phyloP scores from a whole-genome alignment of 1,284 basidiomycete genomes.

The Moniliophthora roreri region DNA sequence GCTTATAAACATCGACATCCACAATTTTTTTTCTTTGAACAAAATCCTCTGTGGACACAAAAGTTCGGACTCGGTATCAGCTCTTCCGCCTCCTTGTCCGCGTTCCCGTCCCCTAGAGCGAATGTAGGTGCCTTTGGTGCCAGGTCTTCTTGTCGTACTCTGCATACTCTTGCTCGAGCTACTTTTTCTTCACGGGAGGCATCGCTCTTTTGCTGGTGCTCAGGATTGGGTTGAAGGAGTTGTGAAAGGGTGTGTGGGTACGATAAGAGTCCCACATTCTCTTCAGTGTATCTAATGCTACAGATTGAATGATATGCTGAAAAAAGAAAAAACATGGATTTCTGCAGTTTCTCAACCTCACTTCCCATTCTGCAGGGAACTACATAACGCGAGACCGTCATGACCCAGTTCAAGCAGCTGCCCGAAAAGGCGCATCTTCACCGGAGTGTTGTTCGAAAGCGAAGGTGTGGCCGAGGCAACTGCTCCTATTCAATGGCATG shows the following conservation, averaged over 20 bases:
- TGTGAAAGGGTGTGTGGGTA: constrained; percentile 24
- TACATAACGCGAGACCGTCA: too few relatives aligned
- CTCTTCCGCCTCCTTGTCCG: constrained; percentile 81
- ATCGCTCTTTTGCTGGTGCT: constrained; percentile 49
- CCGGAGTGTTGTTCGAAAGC: too few relatives aligned
- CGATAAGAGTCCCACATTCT: constrained; percentile 29
- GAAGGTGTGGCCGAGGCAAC: too few relatives aligned
- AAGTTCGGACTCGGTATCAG: constrained; percentile 82
- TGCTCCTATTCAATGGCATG: too few relatives aligned
- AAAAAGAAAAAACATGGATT: too few relatives aligned
- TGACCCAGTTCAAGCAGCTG: too few relatives aligned
- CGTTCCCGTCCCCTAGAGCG: constrained; percentile 85
- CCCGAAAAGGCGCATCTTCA: too few relatives aligned
- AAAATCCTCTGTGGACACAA: constrained; percentile 76
- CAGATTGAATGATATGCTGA: background rate
- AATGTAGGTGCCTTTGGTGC: constrained; percentile 38
- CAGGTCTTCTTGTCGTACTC: constrained; percentile 30
- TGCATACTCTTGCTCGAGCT: constrained; percentile 34
- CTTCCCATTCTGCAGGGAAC: too few relatives aligned
- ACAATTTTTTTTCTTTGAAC: constrained; percentile 39
- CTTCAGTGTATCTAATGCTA: background rate
- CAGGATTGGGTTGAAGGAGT: constrained; percentile 33
- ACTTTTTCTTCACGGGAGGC: constrained; percentile 49
- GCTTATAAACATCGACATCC: constrained; percentile 24
- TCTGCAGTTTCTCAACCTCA: too few relatives aligned